A percentile compares a stretch with the other conserved stretches of the same genome.
Conservation (phyloP, 306 rosid genomes). For the Ziziphus jujuba region DNA sequence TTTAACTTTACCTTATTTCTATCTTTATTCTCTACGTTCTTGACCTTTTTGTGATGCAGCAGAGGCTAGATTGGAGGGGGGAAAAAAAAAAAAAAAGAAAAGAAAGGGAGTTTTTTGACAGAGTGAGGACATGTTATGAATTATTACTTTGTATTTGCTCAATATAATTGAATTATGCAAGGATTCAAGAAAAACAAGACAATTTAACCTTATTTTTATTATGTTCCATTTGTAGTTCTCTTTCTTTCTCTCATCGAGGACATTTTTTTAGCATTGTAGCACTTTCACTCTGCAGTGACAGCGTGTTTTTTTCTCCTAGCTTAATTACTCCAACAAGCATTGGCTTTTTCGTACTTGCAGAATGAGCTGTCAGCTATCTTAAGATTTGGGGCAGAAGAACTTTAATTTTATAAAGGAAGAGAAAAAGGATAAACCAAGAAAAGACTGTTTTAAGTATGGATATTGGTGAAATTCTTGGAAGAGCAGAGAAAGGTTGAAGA, state of each 20-base stretch:
- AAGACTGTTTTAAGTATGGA: slow-evolving; percentile 83
- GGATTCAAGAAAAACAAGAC: not conserved
- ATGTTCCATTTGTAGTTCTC: not conserved
- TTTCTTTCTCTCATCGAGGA: not conserved
- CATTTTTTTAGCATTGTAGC: not conserved
- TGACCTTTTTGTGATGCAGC: slow-evolving; percentile 99
- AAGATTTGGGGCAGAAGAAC: slow-evolving; percentile 99
- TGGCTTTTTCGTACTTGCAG: slow-evolving; percentile 44
- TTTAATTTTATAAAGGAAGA: slow-evolving; percentile 98
- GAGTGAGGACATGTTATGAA: slow-evolving; percentile 55
- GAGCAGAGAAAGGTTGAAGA: slow-evolving; percentile 99
- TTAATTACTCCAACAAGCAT: not conserved
- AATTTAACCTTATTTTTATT: not conserved
- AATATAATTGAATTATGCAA: slow-evolving; percentile 3
- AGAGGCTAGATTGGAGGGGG: slow-evolving; percentile 96
- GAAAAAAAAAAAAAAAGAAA: slow-evolving; percentile 93
- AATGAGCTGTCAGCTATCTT: slow-evolving; percentile 93
- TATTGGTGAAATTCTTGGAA: slow-evolving; percentile 99
- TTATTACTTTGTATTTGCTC: slow-evolving; percentile 17
- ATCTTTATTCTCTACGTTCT: slow-evolving; percentile 70
- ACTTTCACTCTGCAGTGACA: not conserved
- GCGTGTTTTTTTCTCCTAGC: not conserved
- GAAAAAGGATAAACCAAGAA: slow-evolving; percentile 90
- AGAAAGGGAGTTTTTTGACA: slow-evolving; percentile 89
- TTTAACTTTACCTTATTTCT: slow-evolving; percentile 22